Evolutionary conservation across 2,329 filamentous ascomycete species (phyloP).

Genomic region (Penicillium aurantiogriseum): DNA sequence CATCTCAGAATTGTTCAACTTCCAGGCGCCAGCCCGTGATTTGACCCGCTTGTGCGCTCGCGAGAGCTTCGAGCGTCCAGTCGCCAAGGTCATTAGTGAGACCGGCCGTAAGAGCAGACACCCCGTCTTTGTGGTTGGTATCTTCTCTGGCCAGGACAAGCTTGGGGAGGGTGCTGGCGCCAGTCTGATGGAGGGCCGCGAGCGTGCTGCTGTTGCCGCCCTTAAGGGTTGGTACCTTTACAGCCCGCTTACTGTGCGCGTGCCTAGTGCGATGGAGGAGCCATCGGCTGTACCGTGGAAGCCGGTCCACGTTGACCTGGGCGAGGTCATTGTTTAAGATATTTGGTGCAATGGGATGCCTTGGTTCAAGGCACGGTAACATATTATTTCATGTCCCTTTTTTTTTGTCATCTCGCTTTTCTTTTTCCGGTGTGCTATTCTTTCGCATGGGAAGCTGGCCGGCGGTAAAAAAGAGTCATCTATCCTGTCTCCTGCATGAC

Average conservation of each 20-base stretch:
- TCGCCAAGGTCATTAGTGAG: slow-evolving; percentile 85
- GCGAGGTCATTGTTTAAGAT: slow-evolving; percentile 61
- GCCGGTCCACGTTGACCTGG: slow-evolving; percentile 67
- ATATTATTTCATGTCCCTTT: slow-evolving; percentile 25
- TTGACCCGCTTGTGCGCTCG: slow-evolving; percentile 77
- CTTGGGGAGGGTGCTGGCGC: slow-evolving; percentile 84
- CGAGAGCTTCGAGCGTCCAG: slow-evolving; percentile 83
- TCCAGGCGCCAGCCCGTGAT: slow-evolving; percentile 80
- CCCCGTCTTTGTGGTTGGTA: slow-evolving; percentile 90
- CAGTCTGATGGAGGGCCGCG: slow-evolving; percentile 73
- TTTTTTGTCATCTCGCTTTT: slow-evolving; percentile 24
- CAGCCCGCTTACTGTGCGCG: slow-evolving; percentile 66
- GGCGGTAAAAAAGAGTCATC: slow-evolving; percentile 22
- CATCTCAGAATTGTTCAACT: slow-evolving; percentile 75
- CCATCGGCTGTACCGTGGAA: slow-evolving; percentile 63
- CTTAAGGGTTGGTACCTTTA: slow-evolving; percentile 97
- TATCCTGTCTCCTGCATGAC: slow-evolving; percentile 31
- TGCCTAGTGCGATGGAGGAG: slow-evolving; percentile 69
- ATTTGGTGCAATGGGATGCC: slow-evolving; percentile 15
- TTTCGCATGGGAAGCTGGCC: slow-evolving; percentile 28
- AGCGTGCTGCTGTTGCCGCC: slow-evolving; percentile 76
- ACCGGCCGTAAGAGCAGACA: slow-evolving; percentile 81
- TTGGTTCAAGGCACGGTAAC: slow-evolving; percentile 11
- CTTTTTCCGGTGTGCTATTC: slow-evolving; percentile 28
- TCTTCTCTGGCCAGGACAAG: slow-evolving; percentile 88